Conservation (phyloP, 2,329 filamentous ascomycete genomes). For the Hymenoscyphus fructigenus region DNA sequence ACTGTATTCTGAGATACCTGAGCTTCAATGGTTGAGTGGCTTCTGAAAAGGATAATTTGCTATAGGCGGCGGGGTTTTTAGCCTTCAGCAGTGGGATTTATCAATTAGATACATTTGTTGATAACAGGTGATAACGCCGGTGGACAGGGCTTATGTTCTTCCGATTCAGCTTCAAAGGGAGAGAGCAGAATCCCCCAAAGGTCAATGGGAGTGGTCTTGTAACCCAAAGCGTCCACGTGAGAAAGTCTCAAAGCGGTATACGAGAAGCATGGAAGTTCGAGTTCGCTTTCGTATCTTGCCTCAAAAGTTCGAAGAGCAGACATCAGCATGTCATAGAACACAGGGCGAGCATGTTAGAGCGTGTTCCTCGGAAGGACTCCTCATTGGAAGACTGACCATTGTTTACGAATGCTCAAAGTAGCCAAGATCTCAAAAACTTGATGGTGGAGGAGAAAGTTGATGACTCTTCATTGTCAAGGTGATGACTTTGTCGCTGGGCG, state of each 20-base stretch:
- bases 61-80: not conserved
- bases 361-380: not conserved
- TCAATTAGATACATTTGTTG: not conserved
- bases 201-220: not conserved
- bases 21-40: not conserved
- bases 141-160: not conserved
- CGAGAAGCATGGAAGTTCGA: not conserved
- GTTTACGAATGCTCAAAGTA: not conserved
- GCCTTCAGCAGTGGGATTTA: not conserved
- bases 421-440: not conserved
- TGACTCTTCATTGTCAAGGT: not conserved
- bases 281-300: not conserved
- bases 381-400: not conserved
- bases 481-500: not conserved
- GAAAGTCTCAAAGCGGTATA: not conserved
- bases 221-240: not conserved
- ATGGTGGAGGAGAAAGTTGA: not conserved
- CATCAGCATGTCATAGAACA: not conserved
- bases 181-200: not conserved
- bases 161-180: not conserved
- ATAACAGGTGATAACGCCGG: not conserved
- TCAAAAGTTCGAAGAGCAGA: not conserved
- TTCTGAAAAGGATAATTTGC: not conserved
- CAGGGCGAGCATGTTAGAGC: not conserved
- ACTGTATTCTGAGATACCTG: not conserved